These are phyloP conservation scores for Thelonectria olida DNA, from an alignment of 2,329 filamentous ascomycete species.

Conservation along the genomic window DNA sequence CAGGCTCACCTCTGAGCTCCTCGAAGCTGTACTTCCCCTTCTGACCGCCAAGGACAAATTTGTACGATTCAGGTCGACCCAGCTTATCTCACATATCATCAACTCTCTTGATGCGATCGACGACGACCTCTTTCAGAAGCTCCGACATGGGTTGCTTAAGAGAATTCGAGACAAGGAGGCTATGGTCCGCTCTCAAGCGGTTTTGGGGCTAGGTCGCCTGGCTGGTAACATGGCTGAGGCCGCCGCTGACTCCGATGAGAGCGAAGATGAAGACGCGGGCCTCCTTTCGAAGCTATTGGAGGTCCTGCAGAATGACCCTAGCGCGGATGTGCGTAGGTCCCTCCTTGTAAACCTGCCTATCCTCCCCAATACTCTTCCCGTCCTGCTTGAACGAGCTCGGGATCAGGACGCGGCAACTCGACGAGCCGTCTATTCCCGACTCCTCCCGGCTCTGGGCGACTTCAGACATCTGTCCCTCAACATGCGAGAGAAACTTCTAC, in stretches of 20 bases:
- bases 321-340: slow-evolving; percentile 89
- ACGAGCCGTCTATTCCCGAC: slow-evolving; percentile 83
- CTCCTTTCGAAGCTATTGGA: slow-evolving; percentile 86
- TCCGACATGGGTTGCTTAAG: slow-evolving; percentile 82
- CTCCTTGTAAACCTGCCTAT: slow-evolving; percentile 92
- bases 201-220: slow-evolving; percentile 86
- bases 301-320: slow-evolving; percentile 91
- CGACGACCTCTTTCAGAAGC: slow-evolving; percentile 85
- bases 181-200: slow-evolving; percentile 90
- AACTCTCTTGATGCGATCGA: slow-evolving; percentile 93
- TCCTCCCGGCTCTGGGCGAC: slow-evolving; percentile 89
- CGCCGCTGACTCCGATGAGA: slow-evolving; percentile 74
- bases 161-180: slow-evolving; percentile 94
- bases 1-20: slow-evolving; percentile 77
- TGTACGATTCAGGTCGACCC: slow-evolving; percentile 88
- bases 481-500: slow-evolving; percentile 93
- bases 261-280: slow-evolving; percentile 71
- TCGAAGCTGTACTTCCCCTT: slow-evolving; percentile 79
- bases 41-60: slow-evolving; percentile 90
- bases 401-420: slow-evolving; percentile 88
- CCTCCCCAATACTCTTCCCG: slow-evolving; percentile 82
- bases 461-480: slow-evolving; percentile 93
- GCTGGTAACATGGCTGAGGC: slow-evolving; percentile 81
- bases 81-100: slow-evolving; percentile 89
- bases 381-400: slow-evolving; percentile 87